Evolutionary conservation across 805 yeast genomes (phyloP), one percentile per base, ranked within the genome.

Genomic region (Myxozyma sirexii): DNA sequence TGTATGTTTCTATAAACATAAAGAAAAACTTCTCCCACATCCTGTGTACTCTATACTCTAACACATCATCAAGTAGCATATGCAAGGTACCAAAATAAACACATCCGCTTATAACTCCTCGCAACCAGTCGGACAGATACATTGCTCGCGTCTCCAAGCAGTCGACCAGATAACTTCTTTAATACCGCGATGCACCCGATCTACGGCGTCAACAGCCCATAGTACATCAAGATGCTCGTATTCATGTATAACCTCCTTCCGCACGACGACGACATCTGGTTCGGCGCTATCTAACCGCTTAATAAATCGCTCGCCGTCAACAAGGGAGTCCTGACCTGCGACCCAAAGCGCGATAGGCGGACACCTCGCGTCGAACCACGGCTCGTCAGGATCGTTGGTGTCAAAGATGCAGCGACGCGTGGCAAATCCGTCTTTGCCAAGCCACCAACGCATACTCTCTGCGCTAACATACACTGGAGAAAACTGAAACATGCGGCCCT

Each of bases 391-490:
- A 86, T 26, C 77, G 69, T 55, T 76, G 69, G 27, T 80, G 74
- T 64, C 77, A 79, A 64, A 84, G 78, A 37, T 83, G 73, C 80
- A 76, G 54, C 83, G 77, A 6, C 80, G 74, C 62, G 76, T 78
- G 45, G 81, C 81, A 73, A 83, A 74, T 65, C 87, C 78, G 57
- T 72, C 75, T 7, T 71, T 69, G 44, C 84, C 84, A 21, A 91
- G 76, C 98, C 98, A 93, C 97, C 98, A 94, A 47, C 83, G 80
- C 96, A 93, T 91, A 58, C 89, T 77, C 64, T 84, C 83, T 1
- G 90, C 80, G 26, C 96, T 86, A 15, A 92, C 87, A 71, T 83
- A 88, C 4, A 88, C 89, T 0, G 97, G 97, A 2, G 96, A 87
- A 71, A 90, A 92, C 4, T 92, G 74, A 64, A 93, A 91, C 73